Evolutionary conservation across 495 filamentous ascomycete genomes (phyloP).

Genomic region (Annulohypoxylon maeteangense): DNA sequence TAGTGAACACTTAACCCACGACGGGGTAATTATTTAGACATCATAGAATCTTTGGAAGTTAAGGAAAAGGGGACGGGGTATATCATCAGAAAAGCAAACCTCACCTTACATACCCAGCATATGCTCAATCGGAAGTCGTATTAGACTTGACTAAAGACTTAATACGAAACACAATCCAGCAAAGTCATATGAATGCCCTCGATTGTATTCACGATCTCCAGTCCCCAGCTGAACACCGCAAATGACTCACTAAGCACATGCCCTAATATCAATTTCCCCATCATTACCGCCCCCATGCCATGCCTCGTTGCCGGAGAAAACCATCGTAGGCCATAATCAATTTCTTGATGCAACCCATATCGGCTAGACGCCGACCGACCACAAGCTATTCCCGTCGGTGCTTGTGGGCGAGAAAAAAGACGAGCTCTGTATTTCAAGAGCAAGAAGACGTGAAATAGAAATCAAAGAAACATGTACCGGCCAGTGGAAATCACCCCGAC

Average conservation of each 20-base stretch:
- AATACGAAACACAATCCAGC: background rate
- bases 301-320: constrained; percentile 18
- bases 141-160: background rate
- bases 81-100: constrained; percentile 19
- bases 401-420: background rate
- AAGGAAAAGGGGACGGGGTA: constrained; percentile 11
- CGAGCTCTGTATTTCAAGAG: constrained; percentile 42
- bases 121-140: constrained; percentile 4
- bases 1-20: background rate
- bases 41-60: background rate
- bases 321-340: constrained; percentile 13
- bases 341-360: background rate
- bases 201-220: constrained; percentile 31
- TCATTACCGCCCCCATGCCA: background rate
- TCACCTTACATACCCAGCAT: constrained; percentile 25
- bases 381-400: background rate
- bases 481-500: constrained; percentile 41
- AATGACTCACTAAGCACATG: constrained; percentile 18
- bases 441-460: constrained; percentile 14
- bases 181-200: constrained; percentile 22
- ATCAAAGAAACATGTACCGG: constrained; percentile 30
- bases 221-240: constrained; percentile 21
- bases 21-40: background rate
- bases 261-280: constrained; percentile 19
- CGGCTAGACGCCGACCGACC: background rate